Evolutionary conservation across 1,139 yeast genomes (phyloP).

Genomic region (Kodamaea anthophila): DNA sequence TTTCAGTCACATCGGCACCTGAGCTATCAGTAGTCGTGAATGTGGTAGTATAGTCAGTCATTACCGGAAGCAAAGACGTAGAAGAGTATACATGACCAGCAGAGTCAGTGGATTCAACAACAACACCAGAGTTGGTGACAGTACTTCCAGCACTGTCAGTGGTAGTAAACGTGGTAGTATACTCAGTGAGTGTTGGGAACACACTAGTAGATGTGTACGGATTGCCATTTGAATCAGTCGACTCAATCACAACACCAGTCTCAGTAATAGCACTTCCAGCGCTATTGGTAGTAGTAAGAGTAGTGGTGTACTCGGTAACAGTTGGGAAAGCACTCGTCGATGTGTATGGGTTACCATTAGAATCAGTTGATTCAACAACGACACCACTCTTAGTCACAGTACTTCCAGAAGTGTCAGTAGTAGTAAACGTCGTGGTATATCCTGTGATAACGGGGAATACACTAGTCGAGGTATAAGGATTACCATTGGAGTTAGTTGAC

Average conservation of each 20-base stretch:
- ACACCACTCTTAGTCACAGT: conserved; percentile 5
- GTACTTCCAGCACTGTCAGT: no score
- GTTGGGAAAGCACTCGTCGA: background rate
- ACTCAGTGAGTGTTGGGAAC: no score
- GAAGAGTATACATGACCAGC: background rate
- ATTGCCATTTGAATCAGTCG: background rate
- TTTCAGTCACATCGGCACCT: conserved; percentile 5
- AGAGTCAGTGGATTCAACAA: no score
- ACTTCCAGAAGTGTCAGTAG: conserved; percentile 7
- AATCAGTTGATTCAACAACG: conserved; percentile 5
- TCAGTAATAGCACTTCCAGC: conserved; percentile 6
- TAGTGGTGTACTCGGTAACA: conserved; percentile 10
- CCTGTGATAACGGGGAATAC: conserved; percentile 4
- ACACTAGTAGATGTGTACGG: conserved; percentile 1
- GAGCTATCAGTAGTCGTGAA: conserved; percentile 5
- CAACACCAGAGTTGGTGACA: no score
- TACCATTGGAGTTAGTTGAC: conserved; percentile 9
- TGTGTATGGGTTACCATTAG: conserved; percentile 1
- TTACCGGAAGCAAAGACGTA: no score
- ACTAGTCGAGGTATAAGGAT: conserved; percentile 10
- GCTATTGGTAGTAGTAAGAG: conserved; percentile 8
- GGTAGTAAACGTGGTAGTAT: no score
- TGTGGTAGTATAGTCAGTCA: conserved; percentile 6
- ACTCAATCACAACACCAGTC: conserved; percentile 11
- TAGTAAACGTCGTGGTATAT: conserved; percentile 5